A percentile compares a stretch with the other conserved stretches of the same genome.
These are phyloP conservation scores for Fusarium fracticaudum DNA, from an alignment of 2,329 filamentous ascomycete genomes.

Conservation along the genomic window DNA sequence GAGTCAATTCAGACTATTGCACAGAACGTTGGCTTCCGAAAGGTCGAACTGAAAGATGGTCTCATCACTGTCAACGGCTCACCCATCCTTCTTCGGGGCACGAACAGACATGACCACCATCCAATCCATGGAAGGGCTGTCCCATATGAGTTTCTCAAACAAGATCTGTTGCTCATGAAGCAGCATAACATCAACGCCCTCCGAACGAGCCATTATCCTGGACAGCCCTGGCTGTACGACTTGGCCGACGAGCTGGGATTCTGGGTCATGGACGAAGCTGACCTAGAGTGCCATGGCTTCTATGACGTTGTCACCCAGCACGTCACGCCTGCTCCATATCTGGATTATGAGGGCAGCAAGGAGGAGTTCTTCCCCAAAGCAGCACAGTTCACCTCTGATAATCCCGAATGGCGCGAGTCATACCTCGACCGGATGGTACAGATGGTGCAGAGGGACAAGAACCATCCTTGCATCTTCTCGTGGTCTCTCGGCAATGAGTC, in stretches of 20 bases:
- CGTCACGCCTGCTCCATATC: neutral
- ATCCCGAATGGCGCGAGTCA: neutral
- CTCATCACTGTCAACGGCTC: constrained; percentile 4
- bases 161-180: constrained; percentile 11
- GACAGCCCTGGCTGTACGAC: constrained; percentile 4
- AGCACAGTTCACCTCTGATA: constrained; percentile 7
- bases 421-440: constrained; percentile 10
- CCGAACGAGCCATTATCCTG: constrained; percentile 4
- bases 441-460: constrained; percentile 14
- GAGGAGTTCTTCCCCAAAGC: constrained; percentile 16
- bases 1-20: neutral
- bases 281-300: constrained; percentile 3
- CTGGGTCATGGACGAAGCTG: constrained; percentile 20
- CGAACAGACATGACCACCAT: constrained; percentile 12
- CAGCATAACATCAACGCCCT: constrained; percentile 19
- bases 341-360: constrained; percentile 16
- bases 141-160: constrained; percentile 6
- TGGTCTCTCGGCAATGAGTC: constrained; percentile 16
- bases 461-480: constrained; percentile 8
- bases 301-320: constrained; percentile 13
- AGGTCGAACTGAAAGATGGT: neutral
- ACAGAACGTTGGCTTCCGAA: constrained; percentile 8
- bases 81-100: neutral
- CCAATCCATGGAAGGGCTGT: constrained; percentile 4
- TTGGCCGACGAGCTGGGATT: constrained; percentile 9